Evolutionary conservation across 2,329 filamentous ascomycete species (phyloP).

Genomic region (Annulohypoxylon truncatum): DNA sequence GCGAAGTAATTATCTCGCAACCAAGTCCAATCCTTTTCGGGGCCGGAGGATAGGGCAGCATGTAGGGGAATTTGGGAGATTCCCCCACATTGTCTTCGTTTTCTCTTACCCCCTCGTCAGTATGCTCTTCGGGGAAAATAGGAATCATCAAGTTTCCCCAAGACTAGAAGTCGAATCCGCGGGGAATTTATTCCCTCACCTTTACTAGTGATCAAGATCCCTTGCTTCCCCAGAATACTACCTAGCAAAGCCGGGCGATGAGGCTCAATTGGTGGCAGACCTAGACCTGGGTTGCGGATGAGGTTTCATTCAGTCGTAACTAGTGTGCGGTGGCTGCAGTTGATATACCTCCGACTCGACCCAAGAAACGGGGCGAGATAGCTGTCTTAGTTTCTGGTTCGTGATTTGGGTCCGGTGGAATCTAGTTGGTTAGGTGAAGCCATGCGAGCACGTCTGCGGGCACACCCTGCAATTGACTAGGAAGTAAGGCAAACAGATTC

Average conservation of each 20-base stretch:
- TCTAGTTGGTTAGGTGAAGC: conserved; percentile 18
- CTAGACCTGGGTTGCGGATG: conserved; percentile 1
- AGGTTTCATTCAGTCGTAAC: conserved; percentile 16
- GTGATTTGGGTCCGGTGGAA: conserved; percentile 13
- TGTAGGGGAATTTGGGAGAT: background rate
- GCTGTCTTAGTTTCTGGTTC: conserved; percentile 23
- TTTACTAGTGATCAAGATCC: background rate
- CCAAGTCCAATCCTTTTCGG: conserved; percentile 22
- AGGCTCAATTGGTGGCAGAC: conserved; percentile 25
- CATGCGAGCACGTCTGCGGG: conserved; percentile 21
- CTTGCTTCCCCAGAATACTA: conserved; percentile 35
- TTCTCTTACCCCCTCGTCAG: background rate
- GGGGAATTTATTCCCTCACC: conserved; percentile 24
- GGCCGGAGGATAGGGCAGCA: conserved; percentile 2
- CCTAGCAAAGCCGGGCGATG: conserved; percentile 29
- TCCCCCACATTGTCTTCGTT: conserved; percentile 14
- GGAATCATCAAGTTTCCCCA: conserved; percentile 2
- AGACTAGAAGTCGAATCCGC: conserved; percentile 3
- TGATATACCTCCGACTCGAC: conserved; percentile 19
- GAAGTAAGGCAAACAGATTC: conserved; percentile 30
- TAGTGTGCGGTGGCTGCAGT: conserved; percentile 11
- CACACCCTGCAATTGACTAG: conserved; percentile 10
- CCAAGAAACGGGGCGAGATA: conserved; percentile 35
- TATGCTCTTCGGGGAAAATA: conserved; percentile 15
- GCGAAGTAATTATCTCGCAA: conserved; percentile 3